A percentile compares a stretch with the other conserved stretches of the same genome.
These are phyloP conservation scores for peach (Prunus persica) DNA, from an alignment of 306 rosid species.

Conservation along the genomic window DNA sequence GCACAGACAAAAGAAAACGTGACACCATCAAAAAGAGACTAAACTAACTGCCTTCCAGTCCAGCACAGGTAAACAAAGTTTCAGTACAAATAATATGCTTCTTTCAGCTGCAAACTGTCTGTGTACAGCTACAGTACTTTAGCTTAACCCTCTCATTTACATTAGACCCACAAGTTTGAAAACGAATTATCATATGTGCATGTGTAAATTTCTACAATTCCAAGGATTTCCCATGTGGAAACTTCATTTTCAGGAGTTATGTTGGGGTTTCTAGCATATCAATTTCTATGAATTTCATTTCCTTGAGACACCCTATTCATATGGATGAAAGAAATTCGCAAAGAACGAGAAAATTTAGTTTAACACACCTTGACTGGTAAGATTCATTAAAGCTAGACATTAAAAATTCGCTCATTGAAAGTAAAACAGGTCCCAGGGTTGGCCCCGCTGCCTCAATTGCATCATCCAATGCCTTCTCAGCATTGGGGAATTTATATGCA, in stretches of 20 bases:
- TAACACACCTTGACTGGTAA: conserved; percentile 85
- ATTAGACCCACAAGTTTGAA: neutral
- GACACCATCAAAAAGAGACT: no score
- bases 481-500: conserved; percentile 67
- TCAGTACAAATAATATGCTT: neutral
- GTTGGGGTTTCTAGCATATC: neutral
- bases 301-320: neutral
- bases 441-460: conserved; percentile 91
- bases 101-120: neutral
- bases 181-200: neutral
- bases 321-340: neutral
- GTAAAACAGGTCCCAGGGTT: conserved; percentile 74
- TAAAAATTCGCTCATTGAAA: conserved; percentile 88
- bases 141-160: neutral
- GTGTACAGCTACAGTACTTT: neutral
- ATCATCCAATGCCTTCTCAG: conserved; percentile 65
- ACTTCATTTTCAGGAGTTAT: neutral
- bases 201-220: neutral
- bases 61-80: neutral
- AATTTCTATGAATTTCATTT: conserved; percentile 10
- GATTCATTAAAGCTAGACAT: conserved; percentile 98
- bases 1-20: no score
- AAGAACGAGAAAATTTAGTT: conserved; percentile 21
- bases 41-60: no score
- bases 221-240: neutral